Evolutionary conservation across 768 basidiomycete genomes (phyloP).

Genomic region (Sistotremastrum suecicum): DNA sequence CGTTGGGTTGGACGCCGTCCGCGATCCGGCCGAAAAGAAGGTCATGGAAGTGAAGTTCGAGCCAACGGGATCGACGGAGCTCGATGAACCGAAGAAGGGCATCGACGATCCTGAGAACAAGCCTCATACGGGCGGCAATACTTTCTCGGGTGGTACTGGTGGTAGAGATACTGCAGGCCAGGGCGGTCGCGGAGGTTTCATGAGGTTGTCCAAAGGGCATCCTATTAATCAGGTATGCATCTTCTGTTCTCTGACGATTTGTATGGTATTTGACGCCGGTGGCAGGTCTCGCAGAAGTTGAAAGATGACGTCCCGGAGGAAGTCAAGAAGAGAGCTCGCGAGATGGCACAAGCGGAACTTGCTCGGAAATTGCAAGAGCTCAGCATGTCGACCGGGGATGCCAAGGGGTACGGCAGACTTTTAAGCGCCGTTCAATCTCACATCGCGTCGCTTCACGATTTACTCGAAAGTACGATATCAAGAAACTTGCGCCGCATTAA

Average conservation of each 20-base stretch:
- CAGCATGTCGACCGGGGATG: slow-evolving; percentile 42
- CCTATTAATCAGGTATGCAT: slow-evolving; percentile 42
- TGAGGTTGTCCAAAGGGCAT: slow-evolving; percentile 47
- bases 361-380: slow-evolving; percentile 47
- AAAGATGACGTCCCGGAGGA: slow-evolving; percentile 48
- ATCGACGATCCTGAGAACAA: slow-evolving; percentile 43
- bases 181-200: slow-evolving; percentile 55
- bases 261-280: neutral
- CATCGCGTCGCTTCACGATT: slow-evolving; percentile 41
- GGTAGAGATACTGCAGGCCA: slow-evolving; percentile 54
- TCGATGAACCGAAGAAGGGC: slow-evolving; percentile 45
- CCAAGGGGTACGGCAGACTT: slow-evolving; percentile 38
- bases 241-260: neutral
- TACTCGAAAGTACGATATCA: slow-evolving; percentile 43
- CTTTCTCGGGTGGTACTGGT: slow-evolving; percentile 56
- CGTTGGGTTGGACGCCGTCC: slow-evolving; percentile 43
- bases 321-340: slow-evolving; percentile 45
- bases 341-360: slow-evolving; percentile 54
- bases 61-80: slow-evolving; percentile 31
- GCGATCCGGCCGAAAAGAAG: slow-evolving; percentile 33
- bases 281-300: slow-evolving; percentile 33
- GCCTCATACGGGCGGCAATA: slow-evolving; percentile 44
- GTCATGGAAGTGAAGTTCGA: slow-evolving; percentile 43
- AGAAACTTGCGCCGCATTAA: neutral
- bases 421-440: slow-evolving; percentile 43